Evolutionary conservation across 2,329 filamentous ascomycete genomes (phyloP).

Genomic region (Epichloe sibirici): DNA sequence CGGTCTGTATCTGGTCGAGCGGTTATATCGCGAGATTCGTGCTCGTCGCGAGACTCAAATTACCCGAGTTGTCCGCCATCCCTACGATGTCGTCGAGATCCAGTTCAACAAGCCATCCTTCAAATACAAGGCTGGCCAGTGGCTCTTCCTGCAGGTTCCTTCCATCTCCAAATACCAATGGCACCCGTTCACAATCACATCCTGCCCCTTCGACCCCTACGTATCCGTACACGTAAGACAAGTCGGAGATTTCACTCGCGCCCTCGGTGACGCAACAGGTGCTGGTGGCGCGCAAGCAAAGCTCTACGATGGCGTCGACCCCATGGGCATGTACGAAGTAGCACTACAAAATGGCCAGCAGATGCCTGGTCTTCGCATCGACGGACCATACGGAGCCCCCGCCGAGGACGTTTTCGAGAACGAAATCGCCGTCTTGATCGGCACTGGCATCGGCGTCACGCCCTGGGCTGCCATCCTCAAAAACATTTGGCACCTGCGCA

Average conservation of each 20-base stretch:
- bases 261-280: conserved; percentile 92
- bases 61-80: conserved; percentile 86
- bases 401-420: conserved; percentile 96
- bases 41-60: conserved; percentile 77
- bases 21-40: conserved; percentile 83
- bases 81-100: conserved; percentile 93
- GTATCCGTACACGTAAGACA: conserved; percentile 91
- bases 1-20: conserved; percentile 73
- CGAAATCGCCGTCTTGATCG: conserved; percentile 75
- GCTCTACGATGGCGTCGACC: conserved; percentile 82
- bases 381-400: conserved; percentile 91
- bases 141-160: conserved; percentile 92
- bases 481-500: conserved; percentile 95
- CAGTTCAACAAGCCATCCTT: conserved; percentile 95
- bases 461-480: conserved; percentile 84
- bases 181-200: conserved; percentile 99
- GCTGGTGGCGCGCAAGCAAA: conserved; percentile 79
- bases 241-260: conserved; percentile 88
- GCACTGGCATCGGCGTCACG: conserved; percentile 78
- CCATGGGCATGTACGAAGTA: conserved; percentile 95
- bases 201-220: conserved; percentile 91
- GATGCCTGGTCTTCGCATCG: conserved; percentile 82
- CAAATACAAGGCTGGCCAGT: conserved; percentile 96
- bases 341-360: conserved; percentile 84
- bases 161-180: conserved; percentile 82